Percentiles rank a stretch among this genome's conserved stretches.
Conservation (phyloP, 768 basidiomycete species). For the Leccinum subgranulosum region DNA sequence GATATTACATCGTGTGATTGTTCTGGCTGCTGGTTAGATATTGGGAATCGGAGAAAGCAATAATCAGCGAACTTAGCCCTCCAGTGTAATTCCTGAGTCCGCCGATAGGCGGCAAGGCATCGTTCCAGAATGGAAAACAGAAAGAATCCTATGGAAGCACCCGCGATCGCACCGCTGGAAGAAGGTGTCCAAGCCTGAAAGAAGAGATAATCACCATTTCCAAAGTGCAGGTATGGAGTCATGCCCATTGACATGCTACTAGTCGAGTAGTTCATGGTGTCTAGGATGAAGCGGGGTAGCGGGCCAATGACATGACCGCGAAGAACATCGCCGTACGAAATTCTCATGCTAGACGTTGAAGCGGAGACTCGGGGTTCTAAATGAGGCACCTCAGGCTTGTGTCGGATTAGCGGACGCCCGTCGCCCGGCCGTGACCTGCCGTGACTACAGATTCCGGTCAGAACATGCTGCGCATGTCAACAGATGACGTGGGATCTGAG, state of each 20-base stretch:
- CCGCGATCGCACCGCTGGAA: constrained; percentile 66
- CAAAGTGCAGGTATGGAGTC: constrained; percentile 71
- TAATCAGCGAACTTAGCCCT: constrained; percentile 43
- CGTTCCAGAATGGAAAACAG: constrained; percentile 69
- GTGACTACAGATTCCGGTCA: not conserved
- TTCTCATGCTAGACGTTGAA: not conserved
- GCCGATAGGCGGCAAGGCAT: constrained; percentile 57
- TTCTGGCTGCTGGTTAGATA: constrained; percentile 11
- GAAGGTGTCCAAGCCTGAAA: constrained; percentile 69
- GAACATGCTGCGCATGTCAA: too few relatives aligned
- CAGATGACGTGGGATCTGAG: too few relatives aligned
- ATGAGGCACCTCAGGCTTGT: not conserved
- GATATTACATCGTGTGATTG: not conserved
- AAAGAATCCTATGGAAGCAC: constrained; percentile 70
- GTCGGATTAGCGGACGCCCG: too few relatives aligned
- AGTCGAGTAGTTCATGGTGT: constrained; percentile 5
- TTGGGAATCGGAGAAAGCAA: not conserved
- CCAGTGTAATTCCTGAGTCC: constrained; percentile 57
- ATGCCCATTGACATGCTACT: constrained; percentile 37
- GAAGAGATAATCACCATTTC: constrained; percentile 57
- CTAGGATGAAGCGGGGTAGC: not conserved
- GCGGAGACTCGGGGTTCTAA: not conserved
- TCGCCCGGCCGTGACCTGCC: not conserved
- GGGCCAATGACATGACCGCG: not conserved
- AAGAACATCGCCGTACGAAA: not conserved